Base-by-base conservation (phyloP, 2,329 filamentous ascomycete species). In the Neopestalotiopsis clavispora region DNA sequence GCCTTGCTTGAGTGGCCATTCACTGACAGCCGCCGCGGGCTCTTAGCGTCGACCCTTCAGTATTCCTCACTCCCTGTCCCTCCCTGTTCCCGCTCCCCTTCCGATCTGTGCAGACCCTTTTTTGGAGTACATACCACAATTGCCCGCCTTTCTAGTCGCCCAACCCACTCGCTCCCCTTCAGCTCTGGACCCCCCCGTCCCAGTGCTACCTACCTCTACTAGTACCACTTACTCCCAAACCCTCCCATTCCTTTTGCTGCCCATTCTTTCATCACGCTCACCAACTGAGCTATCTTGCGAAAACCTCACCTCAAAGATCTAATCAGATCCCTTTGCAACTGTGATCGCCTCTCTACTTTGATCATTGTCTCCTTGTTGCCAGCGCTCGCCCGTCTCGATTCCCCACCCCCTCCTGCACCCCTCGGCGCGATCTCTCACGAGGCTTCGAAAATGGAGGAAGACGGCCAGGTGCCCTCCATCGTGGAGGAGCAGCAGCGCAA, bases 391-490 rank as follows among this genome's bases (percentile, higher is more conserved):
- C 32, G 30, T n/a, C 28, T n/a, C 5, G 14, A 14, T 23, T 7
- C 59, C 30, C 30, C 40, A 23, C 66, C 58, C 34, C 60, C 62
- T 61, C 65, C 45, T 52, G 45, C 20, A 72, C 57, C 58, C 67
- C 45, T 12, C 70, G 73, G 74, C 73, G 73, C 70, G 71, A 66
- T 72, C 69, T 74, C 71, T 60, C 65, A 67, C 30, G 23, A 32
- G 30, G 69, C 67, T 71, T 73, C 80, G 81, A 71, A 28, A 78
- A 88, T 88, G 86, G 86, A 89, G 74, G 84, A 84, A 74, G 81
- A 76, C 68, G 75, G 79, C 67, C 75, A 78, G 69, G 72, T 76
- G 75, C 80, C 82, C 74, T 75, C 78, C 71, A 74, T 73, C 71
- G 71, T 79, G 66, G 74, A 72, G 73, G 84, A 85, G 65, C 83